Evolutionary conservation across 140 eudicot species (phyloP), one percentile per base, ranked within the genome.

Genomic region (Anethum foeniculum): DNA sequence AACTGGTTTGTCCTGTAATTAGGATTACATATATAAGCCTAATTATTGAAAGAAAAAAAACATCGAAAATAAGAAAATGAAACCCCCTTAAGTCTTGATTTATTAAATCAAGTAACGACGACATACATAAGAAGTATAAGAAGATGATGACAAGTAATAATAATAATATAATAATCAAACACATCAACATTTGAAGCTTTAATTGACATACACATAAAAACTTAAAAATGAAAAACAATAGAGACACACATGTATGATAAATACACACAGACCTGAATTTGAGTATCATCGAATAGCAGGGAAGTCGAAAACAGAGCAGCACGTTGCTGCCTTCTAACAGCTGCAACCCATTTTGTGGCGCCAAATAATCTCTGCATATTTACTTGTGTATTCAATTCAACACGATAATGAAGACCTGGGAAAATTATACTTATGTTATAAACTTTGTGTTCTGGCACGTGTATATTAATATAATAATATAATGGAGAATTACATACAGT

Each of bases 251-350:
- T 3, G 3, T 30, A 71, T 36, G 41, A 38, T 39, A 34, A 0
- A 8, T 0, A 13, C 36, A 7, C 15, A 38, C 39, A 9, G 0
- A 94, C 98, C 98, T 92, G 98, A 73, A 85, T 83, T 78, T 87
- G 97, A 34, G 98, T 91, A 51, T 93, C 98, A 82, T 93, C 97
- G 60, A 92, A 87, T 43, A 94, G 85, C 58, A 88, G 82, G 43
- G 91, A 89, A 77, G 97, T 83, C 25, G 94, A 90, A 58, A 89
- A 90, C 73, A 87, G 83, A 67, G 80, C 78, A 67, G 80, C 78
- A 11, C 49, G 64, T 5, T n/a, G 36, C 34, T 46, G 44, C 73
- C 19, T 60, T 18, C 41, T 78, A 34, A 43, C 69, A 44, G 51
- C 69, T 62, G 36, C 36, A 30, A 79, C 1, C 0, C 13, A 46